A percentile compares a stretch with the other conserved stretches of the same genome.
Evolutionary conservation across 2,329 filamentous ascomycete species (phyloP).

Genomic region (Penicillium brasilianum): DNA sequence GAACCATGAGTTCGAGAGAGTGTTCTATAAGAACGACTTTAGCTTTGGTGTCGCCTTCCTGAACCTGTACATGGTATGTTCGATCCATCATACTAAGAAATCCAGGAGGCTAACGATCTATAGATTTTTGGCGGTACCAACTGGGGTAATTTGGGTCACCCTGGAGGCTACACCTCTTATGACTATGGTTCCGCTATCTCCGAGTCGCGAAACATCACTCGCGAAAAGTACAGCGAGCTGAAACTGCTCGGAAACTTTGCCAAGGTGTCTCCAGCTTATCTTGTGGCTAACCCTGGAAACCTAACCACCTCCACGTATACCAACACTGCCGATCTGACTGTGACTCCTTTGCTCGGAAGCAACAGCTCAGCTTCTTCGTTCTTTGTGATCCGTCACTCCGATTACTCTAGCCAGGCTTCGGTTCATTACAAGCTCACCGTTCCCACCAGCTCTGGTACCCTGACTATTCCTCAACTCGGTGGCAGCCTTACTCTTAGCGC

Average conservation of each 20-base stretch:
- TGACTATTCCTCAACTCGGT: conserved; percentile 50
- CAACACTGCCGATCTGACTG: conserved; percentile 60
- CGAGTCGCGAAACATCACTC: conserved; percentile 69
- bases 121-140: conserved; percentile 77
- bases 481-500: conserved; percentile 46
- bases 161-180: conserved; percentile 67
- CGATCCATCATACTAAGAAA: neutral
- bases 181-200: conserved; percentile 68
- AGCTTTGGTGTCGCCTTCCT: conserved; percentile 70
- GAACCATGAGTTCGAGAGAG: conserved; percentile 74
- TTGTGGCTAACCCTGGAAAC: conserved; percentile 62
- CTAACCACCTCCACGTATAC: conserved; percentile 49
- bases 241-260: conserved; percentile 79
- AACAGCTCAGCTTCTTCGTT: conserved; percentile 56
- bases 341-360: conserved; percentile 63
- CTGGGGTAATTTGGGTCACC: conserved; percentile 78
- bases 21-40: conserved; percentile 79
- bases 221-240: conserved; percentile 79
- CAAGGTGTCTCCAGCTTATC: conserved; percentile 72
- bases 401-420: conserved; percentile 64
- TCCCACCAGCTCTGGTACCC: conserved; percentile 44
- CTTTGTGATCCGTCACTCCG: conserved; percentile 69
- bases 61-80: conserved; percentile 73
- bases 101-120: conserved; percentile 1
- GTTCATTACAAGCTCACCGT: conserved; percentile 69